Percentiles rank a stretch among this genome's conserved stretches.
phyloP scores from a whole-genome alignment of 371 early-diverging fungal species.

The Rhizopus stolonifer region DNA sequence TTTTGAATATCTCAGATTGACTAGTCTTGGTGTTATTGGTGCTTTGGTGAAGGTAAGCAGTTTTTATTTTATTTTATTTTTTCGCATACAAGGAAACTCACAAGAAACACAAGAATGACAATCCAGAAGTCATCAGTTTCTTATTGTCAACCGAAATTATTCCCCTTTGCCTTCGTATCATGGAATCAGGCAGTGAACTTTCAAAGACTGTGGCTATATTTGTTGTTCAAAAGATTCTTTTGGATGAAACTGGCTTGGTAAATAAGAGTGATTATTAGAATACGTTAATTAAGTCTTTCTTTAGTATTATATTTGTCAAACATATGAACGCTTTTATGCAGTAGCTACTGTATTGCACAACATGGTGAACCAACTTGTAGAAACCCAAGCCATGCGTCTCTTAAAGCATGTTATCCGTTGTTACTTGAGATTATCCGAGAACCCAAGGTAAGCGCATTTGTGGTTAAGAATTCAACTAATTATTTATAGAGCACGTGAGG shows the following conservation, averaged over 20 bases:
- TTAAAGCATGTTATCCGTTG: slow-evolving; percentile 96
- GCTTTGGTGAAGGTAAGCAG: slow-evolving; percentile 87
- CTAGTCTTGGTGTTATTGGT: slow-evolving; percentile 94
- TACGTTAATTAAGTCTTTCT: neutral
- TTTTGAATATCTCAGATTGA: slow-evolving; percentile 93
- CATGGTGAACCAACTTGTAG: slow-evolving; percentile 91
- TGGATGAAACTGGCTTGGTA: slow-evolving; percentile 93
- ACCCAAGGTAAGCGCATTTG: slow-evolving; percentile 61
- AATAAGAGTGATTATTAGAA: neutral
- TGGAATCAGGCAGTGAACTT: slow-evolving; percentile 96
- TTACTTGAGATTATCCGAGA: slow-evolving; percentile 92
- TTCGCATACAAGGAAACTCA: too few species aligned
- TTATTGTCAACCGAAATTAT: slow-evolving; percentile 97
- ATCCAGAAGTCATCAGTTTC: slow-evolving; percentile 92
- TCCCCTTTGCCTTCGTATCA: slow-evolving; percentile 96
- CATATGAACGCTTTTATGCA: slow-evolving; percentile 96
- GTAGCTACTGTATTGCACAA: slow-evolving; percentile 94
- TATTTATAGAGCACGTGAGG: slow-evolving; percentile 73
- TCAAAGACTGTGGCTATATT: slow-evolving; percentile 98
- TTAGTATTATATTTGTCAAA: slow-evolving; percentile 92
- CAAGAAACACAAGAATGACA: too few species aligned
- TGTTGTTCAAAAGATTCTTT: slow-evolving; percentile 95
- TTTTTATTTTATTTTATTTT: neutral
- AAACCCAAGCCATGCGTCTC: slow-evolving; percentile 81
- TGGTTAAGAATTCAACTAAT: neutral